Percentiles rank a stretch among this genome's conserved stretches.
Evolutionary conservation across 441 rosid species (phyloP).

Genomic region (Pelargonium australe): DNA sequence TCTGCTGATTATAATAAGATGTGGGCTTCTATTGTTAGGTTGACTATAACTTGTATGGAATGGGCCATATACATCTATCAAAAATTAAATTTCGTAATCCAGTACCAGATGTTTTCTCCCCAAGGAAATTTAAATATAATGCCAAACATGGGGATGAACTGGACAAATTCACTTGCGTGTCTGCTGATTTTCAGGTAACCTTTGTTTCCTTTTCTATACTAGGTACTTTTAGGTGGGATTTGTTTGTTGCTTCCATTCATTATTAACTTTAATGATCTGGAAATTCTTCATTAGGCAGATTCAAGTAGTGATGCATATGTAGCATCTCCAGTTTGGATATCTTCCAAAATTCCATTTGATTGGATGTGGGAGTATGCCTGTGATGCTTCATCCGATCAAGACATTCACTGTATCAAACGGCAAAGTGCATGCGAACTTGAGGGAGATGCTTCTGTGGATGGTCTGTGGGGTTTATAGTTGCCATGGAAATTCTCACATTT

Average conservation of each 20-base stretch:
- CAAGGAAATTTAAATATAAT: conserved; percentile 33
- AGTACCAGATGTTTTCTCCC: conserved; percentile 46
- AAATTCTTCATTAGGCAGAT: conserved; percentile 54
- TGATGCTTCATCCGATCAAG: conserved; percentile 43
- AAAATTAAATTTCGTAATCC: conserved; percentile 84
- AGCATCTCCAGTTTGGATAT: conserved; percentile 57
- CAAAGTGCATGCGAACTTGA: conserved; percentile 91
- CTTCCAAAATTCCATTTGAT: conserved; percentile 65
- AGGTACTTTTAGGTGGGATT: conserved; percentile 10
- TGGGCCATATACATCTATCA: conserved; percentile 85
- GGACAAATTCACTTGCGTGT: conserved; percentile 22
- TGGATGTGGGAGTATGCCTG: conserved; percentile 64
- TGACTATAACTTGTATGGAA: conserved; percentile 89
- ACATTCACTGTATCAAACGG: conserved; percentile 36
- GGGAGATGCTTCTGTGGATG: conserved; percentile 74
- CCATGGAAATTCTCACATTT: conserved; percentile 1
- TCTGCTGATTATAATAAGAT: conserved; percentile 3
- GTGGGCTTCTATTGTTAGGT: conserved; percentile 40
- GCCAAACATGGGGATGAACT: conserved; percentile 29
- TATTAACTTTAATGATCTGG: conserved; percentile 19
- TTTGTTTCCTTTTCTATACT: conserved; percentile 17
- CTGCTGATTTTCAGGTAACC: conserved; percentile 48
- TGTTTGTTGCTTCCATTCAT: conserved; percentile 3
- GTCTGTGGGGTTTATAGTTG: conserved; percentile 33
- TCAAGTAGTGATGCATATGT: conserved; percentile 35